phyloP scores from a whole-genome alignment of 2,329 filamentous ascomycete genomes.

The Ceratocystiopsis sp. region DNA sequence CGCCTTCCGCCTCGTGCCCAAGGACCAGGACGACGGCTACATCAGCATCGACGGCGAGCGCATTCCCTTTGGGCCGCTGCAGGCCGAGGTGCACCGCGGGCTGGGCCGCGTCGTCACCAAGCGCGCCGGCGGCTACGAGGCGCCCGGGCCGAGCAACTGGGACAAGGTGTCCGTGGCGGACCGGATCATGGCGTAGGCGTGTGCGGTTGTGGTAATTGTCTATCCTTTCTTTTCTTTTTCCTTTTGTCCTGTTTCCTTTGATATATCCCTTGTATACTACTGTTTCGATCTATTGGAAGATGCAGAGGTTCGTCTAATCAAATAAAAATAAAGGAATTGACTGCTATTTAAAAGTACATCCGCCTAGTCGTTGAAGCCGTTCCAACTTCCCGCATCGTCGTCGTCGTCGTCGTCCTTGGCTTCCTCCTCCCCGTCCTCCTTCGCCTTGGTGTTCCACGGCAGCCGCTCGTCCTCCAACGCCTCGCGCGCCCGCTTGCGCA shows the following conservation, averaged over 20 bases:
- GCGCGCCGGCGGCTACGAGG: conserved; percentile 56
- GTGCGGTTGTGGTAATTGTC: neutral
- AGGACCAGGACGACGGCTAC: conserved; percentile 53
- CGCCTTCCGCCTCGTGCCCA: conserved; percentile 75
- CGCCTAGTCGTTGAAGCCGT: conserved; percentile 45
- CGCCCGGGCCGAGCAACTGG: conserved; percentile 35
- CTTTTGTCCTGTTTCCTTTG: neutral
- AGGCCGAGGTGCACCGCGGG: conserved; percentile 72
- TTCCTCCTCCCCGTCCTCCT: neutral
- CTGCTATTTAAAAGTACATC: neutral
- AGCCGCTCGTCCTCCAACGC: conserved; percentile 59
- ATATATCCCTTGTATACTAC: no score
- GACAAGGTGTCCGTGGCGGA: conserved; percentile 19
- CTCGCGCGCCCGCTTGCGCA: conserved; percentile 53
- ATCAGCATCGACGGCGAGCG: conserved; percentile 91
- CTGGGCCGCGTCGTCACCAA: conserved; percentile 76
- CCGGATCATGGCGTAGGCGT: conserved; percentile 13
- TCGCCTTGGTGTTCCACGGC: conserved; percentile 31
- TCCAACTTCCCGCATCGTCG: conserved; percentile 38
- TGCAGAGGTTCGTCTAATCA: neutral
- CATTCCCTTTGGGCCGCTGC: conserved; percentile 74
- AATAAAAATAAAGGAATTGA: neutral
- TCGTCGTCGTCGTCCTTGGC: conserved; percentile 19
- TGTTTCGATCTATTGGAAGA: no score
- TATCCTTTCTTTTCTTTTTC: neutral